A percentile compares a stretch with the other conserved stretches of the same genome.
phyloP scores from a whole-genome alignment of 2,329 filamentous ascomycete genomes.

The Penicillium digitatum region DNA sequence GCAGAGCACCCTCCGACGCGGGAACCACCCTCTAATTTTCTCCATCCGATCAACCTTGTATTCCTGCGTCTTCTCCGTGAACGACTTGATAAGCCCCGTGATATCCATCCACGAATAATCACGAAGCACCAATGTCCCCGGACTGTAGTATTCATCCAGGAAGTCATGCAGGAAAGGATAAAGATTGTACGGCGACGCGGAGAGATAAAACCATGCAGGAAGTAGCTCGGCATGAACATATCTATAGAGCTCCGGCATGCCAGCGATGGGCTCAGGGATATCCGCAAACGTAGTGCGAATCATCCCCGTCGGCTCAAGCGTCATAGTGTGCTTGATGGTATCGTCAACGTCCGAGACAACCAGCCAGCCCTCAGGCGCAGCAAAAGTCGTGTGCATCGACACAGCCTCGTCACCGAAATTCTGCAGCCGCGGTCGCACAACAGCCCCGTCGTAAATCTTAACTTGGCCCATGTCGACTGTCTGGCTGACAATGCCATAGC shows the following conservation, averaged over 20 bases:
- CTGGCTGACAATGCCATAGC: conserved; percentile 68
- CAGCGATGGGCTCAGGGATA: conserved; percentile 63
- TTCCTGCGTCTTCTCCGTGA: conserved; percentile 74
- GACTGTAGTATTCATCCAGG: conserved; percentile 65
- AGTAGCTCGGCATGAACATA: conserved; percentile 56
- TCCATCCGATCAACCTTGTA: conserved; percentile 81
- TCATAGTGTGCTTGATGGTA: conserved; percentile 88
- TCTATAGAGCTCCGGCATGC: conserved; percentile 81
- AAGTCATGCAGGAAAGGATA: conserved; percentile 82
- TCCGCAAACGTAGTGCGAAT: conserved; percentile 80
- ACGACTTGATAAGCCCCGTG: conserved; percentile 69
- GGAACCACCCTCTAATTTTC: conserved; percentile 75
- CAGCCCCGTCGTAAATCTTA: conserved; percentile 47
- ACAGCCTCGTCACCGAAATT: conserved; percentile 39
- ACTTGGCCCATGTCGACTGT: conserved; percentile 51
- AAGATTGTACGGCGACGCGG: conserved; percentile 88
- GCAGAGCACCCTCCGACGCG: conserved; percentile 71
- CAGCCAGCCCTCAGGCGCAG: conserved; percentile 74
- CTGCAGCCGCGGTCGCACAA: conserved; percentile 38
- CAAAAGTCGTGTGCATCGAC: conserved; percentile 68
- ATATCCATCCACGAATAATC: conserved; percentile 85
- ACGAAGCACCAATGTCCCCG: conserved; percentile 76
- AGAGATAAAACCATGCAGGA: conserved; percentile 87
- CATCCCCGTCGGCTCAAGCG: conserved; percentile 74
- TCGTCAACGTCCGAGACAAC: conserved; percentile 90